Base-by-base conservation (phyloP, 345 rosid species). In the Rhodomyrtus tomentosa region DNA sequence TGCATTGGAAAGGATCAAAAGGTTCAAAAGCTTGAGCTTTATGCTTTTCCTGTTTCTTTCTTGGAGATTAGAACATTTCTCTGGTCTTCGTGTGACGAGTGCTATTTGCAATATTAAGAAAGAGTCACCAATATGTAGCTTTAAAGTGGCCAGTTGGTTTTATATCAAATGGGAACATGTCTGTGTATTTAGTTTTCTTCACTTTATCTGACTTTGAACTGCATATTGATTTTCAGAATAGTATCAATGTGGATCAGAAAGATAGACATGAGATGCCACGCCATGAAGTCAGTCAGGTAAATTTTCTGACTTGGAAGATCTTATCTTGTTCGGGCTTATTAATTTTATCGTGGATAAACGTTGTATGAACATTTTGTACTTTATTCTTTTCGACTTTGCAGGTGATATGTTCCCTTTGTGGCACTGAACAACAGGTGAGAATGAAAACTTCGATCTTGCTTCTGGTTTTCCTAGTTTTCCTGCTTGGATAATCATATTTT, bases 381-480 rank as follows among this genome's bases (percentile, higher is more conserved):
- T 55, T n/a, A n/a, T 36, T 81, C 50, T 74, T 81, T 4, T 24
- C 29, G 10, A 16, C 55, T 80, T 58, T 48, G 36, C 95, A 93
- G 98, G 93, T 95, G 29, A 86, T 95, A 55, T 93, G 98, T 84
- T 93, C 96, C 42, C 80, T 95, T 54, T 94, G 96, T 85, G 86
- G 83, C 83, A 91, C 93, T 56, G 96, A 95, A 85, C 96, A 94
- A 91, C 93, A 94, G 27, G 94, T 93, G 84, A 92, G 96, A 85
- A 27, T 90, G 52, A 25, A 48, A 21, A 29, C 42, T 42, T 29
- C 49, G 4, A 38, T 45, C 14, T 45, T 24, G 4, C 27, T 56
- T 59, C 15, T 27, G 42, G 55, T 54, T 40, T 79, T 76, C 45
- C 7, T 27, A 51, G 55, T 54, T 40, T 79, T 76, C 45, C 7